A percentile compares a stretch with the other conserved stretches of the same genome.
Evolutionary conservation across 331 rosid genomes (phyloP).

Genomic region (Malus hybrid): DNA sequence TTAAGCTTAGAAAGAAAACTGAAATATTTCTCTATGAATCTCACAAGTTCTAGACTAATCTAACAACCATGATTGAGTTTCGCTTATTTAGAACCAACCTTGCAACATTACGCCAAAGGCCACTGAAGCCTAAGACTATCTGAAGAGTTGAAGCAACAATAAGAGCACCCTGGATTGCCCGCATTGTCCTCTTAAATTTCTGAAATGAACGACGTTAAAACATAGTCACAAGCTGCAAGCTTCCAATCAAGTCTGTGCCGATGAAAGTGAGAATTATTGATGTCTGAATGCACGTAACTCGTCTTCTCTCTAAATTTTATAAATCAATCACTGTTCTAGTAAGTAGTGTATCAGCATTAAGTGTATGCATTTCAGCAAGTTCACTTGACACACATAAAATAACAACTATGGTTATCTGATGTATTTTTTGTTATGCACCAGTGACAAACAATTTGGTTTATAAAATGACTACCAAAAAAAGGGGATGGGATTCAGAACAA

Average conservation of each 20-base stretch:
- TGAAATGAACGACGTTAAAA: constrained; percentile 19
- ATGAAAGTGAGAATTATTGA: background rate
- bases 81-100: constrained; percentile 44
- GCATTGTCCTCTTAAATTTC: constrained; percentile 92
- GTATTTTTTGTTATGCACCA: background rate
- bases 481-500: constrained; percentile 20
- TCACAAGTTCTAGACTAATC: background rate
- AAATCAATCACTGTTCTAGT: constrained; percentile 1
- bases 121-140: constrained; percentile 97
- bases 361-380: background rate
- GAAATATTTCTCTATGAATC: constrained; percentile 1
- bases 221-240: background rate
- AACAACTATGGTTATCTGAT: background rate
- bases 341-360: background rate
- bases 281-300: background rate
- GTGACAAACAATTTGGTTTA: constrained; percentile 10
- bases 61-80: background rate
- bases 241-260: background rate
- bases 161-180: constrained; percentile 93
- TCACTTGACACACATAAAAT: background rate
- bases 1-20: constrained; percentile 5
- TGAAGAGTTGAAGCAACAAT: constrained; percentile 97
- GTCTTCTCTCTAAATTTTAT: background rate
- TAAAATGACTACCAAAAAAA: background rate
- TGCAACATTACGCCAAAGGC: constrained; percentile 99